A percentile compares a stretch with the other conserved stretches of the same genome.
Conservation (phyloP, 176 grass and related monocot species). For the Musa acuminata region DNA sequence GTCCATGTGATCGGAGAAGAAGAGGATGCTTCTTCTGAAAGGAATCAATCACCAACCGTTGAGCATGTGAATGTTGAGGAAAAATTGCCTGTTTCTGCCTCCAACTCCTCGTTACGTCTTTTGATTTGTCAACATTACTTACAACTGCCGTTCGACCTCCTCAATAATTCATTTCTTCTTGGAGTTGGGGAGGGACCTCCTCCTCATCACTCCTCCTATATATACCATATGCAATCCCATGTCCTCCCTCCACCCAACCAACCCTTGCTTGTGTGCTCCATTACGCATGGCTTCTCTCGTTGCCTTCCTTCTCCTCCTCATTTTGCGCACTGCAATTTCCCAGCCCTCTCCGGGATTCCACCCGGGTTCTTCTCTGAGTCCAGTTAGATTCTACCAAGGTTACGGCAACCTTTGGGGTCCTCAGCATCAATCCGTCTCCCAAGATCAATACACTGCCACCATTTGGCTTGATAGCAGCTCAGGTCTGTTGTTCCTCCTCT, state of each 20-base stretch:
- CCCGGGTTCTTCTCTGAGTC: not conserved
- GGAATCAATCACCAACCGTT: too few species aligned
- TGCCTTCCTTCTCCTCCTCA: not conserved
- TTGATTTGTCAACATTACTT: too few species aligned
- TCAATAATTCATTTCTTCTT: too few species aligned
- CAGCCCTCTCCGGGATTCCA: not conserved
- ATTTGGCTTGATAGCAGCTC: conserved; percentile 64
- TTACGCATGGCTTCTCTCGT: not conserved
- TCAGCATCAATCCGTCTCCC: conserved; percentile 25
- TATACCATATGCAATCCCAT: not conserved
- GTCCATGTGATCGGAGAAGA: too few species aligned
- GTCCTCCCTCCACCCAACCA: not conserved
- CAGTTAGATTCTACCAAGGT: not conserved
- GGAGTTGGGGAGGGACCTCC: not conserved
- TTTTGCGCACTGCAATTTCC: too few species aligned
- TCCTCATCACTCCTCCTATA: not conserved
- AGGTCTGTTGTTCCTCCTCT: conserved; percentile 3
- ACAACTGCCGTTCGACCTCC: too few species aligned
- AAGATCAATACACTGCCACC: conserved; percentile 40
- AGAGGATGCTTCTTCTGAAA: too few species aligned
- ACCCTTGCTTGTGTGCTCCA: not conserved
- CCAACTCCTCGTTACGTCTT: too few species aligned
- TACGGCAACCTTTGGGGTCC: not conserved
- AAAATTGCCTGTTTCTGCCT: too few species aligned
- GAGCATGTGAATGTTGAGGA: too few species aligned